phyloP scores from a whole-genome alignment of 768 basidiomycete genomes.

The Daedalea quercina region DNA sequence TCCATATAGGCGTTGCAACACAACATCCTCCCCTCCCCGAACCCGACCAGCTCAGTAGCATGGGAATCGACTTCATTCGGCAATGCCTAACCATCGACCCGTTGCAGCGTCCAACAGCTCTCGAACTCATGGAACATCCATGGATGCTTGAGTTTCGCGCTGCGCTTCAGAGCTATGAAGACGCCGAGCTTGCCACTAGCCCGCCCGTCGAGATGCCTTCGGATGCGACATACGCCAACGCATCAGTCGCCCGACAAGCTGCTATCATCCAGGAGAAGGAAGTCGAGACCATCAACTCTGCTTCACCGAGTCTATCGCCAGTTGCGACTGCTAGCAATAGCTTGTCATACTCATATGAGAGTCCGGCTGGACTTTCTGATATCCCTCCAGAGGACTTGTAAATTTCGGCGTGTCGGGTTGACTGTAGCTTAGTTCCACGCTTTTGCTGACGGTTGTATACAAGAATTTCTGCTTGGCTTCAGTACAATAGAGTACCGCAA shows the following conservation, averaged over 20 bases:
- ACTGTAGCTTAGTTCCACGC: no score
- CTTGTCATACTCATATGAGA: not conserved
- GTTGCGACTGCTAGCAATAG: conserved; percentile 20
- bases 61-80: conserved; percentile 92
- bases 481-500: not conserved
- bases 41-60: conserved; percentile 76
- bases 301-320: conserved; percentile 45
- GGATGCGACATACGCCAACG: conserved; percentile 43
- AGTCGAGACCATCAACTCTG: conserved; percentile 44
- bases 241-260: conserved; percentile 49
- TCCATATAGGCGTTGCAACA: conserved; percentile 95
- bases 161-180: conserved; percentile 61
- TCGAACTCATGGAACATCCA: conserved; percentile 77
- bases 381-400: not conserved
- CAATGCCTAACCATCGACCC: conserved; percentile 88
- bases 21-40: conserved; percentile 96
- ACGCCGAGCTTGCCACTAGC: conserved; percentile 47
- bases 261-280: conserved; percentile 54
- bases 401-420: no score
- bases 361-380: not conserved
- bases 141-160: conserved; percentile 88
- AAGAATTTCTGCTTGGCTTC: not conserved
- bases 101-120: conserved; percentile 72
- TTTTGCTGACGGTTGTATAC: not conserved
- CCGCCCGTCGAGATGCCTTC: conserved; percentile 39